Conservation (phyloP, 441 rosid genomes). For the Populus hybrid region DNA sequence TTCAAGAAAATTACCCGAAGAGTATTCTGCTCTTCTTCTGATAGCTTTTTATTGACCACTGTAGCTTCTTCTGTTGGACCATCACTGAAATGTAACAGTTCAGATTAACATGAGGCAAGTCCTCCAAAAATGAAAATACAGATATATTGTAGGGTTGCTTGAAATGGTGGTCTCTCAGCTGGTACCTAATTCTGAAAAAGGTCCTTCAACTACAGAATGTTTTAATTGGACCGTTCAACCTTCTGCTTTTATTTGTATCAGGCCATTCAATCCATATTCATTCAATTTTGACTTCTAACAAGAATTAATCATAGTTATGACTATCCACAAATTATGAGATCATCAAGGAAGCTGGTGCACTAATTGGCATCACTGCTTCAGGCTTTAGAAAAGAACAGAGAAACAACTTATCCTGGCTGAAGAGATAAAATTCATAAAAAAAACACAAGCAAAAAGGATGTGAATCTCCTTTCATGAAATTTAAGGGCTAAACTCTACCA, state of each 20-base stretch:
- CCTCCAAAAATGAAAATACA: slow-evolving; percentile 8
- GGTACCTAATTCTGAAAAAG: background rate
- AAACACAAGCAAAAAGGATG: background rate
- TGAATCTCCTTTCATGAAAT: background rate
- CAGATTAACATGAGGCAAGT: slow-evolving; percentile 10
- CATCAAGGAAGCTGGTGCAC: background rate
- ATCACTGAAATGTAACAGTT: slow-evolving; percentile 38
- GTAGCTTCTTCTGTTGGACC: slow-evolving; percentile 47
- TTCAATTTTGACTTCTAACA: background rate
- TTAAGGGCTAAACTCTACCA: background rate
- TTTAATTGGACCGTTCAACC: background rate
- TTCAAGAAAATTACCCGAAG: slow-evolving; percentile 60
- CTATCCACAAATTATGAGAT: background rate
- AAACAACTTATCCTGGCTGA: background rate
- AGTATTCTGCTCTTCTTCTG: slow-evolving; percentile 63
- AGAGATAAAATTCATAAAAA: background rate
- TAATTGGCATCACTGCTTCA: background rate
- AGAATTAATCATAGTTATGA: background rate
- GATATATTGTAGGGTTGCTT: background rate
- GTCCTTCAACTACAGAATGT: background rate
- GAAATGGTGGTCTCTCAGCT: background rate
- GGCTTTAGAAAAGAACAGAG: background rate
- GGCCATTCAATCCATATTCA: background rate
- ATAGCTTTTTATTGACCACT: slow-evolving; percentile 52
- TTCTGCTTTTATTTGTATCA: background rate